Conservation (phyloP, 2,329 filamentous ascomycete species). For the Furcasterigmium sp. region DNA sequence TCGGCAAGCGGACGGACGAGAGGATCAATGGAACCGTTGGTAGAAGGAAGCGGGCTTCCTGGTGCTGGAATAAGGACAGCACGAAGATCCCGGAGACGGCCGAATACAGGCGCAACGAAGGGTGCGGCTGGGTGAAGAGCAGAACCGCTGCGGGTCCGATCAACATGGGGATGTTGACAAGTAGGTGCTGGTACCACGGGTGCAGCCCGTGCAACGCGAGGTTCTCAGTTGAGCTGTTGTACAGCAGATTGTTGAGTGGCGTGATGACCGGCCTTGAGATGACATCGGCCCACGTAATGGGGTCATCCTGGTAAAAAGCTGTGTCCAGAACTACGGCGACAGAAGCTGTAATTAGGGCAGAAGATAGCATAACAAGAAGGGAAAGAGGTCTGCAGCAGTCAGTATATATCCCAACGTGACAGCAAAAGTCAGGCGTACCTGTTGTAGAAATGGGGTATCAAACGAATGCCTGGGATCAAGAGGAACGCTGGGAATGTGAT, state of each 20-base stretch:
- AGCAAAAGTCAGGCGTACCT: slow-evolving; percentile 63
- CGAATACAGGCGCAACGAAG: slow-evolving; percentile 62
- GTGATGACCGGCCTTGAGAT: slow-evolving; percentile 64
- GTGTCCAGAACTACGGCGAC: slow-evolving; percentile 81
- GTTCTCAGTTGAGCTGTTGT: slow-evolving; percentile 67
- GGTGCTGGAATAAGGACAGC: slow-evolving; percentile 71
- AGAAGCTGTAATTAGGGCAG: slow-evolving; percentile 61
- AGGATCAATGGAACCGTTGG: slow-evolving; percentile 73
- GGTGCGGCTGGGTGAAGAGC: slow-evolving; percentile 51
- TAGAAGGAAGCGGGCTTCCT: slow-evolving; percentile 74
- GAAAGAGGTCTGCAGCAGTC: slow-evolving; percentile 44
- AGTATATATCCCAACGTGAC: too few species aligned
- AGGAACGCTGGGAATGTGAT: slow-evolving; percentile 97
- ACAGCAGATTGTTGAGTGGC: slow-evolving; percentile 71
- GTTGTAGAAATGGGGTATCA: slow-evolving; percentile 79
- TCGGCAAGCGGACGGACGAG: slow-evolving; percentile 65
- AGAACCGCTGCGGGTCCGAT: slow-evolving; percentile 65
- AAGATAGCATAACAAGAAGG: slow-evolving; percentile 57
- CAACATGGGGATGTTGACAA: slow-evolving; percentile 66
- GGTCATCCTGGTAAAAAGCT: slow-evolving; percentile 65
- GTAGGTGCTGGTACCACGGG: slow-evolving; percentile 71
- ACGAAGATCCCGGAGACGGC: slow-evolving; percentile 66
- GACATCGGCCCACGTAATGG: slow-evolving; percentile 60
- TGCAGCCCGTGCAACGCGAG: slow-evolving; percentile 72
- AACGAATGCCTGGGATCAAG: slow-evolving; percentile 72